These are phyloP conservation scores for Acrocalymma vagum DNA, from an alignment of 2,329 filamentous ascomycete species.

Conservation along the genomic window DNA sequence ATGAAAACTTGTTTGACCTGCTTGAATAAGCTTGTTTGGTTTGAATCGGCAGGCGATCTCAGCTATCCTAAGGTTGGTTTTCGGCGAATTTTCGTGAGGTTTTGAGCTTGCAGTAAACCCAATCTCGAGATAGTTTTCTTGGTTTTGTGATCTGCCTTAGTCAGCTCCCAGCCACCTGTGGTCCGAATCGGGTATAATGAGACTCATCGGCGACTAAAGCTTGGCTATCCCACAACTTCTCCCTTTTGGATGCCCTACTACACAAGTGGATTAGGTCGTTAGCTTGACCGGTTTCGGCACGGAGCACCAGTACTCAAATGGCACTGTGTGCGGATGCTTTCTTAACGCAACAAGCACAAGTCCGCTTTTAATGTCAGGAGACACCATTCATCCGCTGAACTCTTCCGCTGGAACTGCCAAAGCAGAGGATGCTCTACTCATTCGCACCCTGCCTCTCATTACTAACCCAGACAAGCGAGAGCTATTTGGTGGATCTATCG, in stretches of 20 bases:
- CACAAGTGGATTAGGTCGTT: conserved; percentile 23
- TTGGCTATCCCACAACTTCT: conserved; percentile 13
- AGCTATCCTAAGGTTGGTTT: no score
- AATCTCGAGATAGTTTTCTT: no score
- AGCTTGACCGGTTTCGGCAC: neutral
- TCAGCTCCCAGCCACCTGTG: no score
- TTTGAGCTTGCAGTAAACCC: no score
- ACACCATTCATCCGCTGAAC: conserved; percentile 6
- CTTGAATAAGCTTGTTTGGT: no score
- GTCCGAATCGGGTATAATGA: no score
- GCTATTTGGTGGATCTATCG: conserved; percentile 22
- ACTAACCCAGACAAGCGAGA: neutral
- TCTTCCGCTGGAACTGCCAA: no score
- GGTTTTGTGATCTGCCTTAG: no score
- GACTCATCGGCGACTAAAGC: no score
- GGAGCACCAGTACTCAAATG: conserved; percentile 17
- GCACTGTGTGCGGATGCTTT: conserved; percentile 34
- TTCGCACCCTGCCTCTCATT: conserved; percentile 19
- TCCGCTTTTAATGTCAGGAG: conserved; percentile 29
- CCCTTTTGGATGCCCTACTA: conserved; percentile 12
- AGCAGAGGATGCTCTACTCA: conserved; percentile 22
- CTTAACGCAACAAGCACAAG: conserved; percentile 21
- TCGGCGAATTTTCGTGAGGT: no score
- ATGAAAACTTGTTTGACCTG: no score
- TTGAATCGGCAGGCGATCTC: no score